These are phyloP conservation scores for Paecilomyces formosus DNA, from an alignment of 2,329 filamentous ascomycete species.

Conservation along the genomic window DNA sequence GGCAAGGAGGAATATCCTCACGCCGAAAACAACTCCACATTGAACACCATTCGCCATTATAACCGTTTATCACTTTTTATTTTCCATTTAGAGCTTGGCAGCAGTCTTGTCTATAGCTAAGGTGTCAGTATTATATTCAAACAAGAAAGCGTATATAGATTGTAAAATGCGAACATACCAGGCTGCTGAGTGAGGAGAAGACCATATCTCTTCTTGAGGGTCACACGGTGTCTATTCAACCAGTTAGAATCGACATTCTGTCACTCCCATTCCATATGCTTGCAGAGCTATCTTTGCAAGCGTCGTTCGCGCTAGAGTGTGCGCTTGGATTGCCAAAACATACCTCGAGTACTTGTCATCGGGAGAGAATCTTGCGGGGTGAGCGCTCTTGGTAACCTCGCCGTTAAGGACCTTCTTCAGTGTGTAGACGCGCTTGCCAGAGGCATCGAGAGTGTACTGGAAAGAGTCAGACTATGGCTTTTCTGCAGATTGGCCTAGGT, in stretches of 20 bases:
- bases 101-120: slow-evolving; percentile 18
- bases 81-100: slow-evolving; percentile 22
- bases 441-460: slow-evolving; percentile 71
- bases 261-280: neutral
- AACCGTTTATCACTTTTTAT: slow-evolving; percentile 1
- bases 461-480: slow-evolving; percentile 3
- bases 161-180: slow-evolving; percentile 31
- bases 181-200: slow-evolving; percentile 74
- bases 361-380: slow-evolving; percentile 92
- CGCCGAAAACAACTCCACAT: slow-evolving; percentile 1
- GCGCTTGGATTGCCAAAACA: neutral
- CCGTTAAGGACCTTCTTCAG: slow-evolving; percentile 79
- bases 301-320: neutral
- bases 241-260: slow-evolving; percentile 1
- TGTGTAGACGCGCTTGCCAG: slow-evolving; percentile 88
- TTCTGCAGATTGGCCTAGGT: neutral
- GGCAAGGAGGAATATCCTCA: neutral
- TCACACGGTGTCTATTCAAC: slow-evolving; percentile 71
- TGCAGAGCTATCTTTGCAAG: neutral
- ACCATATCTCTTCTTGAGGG: slow-evolving; percentile 87
- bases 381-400: slow-evolving; percentile 89
- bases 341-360: slow-evolving; percentile 94
- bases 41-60: slow-evolving; percentile 34
- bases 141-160: neutral
- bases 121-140: slow-evolving; percentile 6